Evolutionary conservation across 148 eudicot species (phyloP), one percentile per base, ranked within the genome.

Genomic region (Silene conica): DNA sequence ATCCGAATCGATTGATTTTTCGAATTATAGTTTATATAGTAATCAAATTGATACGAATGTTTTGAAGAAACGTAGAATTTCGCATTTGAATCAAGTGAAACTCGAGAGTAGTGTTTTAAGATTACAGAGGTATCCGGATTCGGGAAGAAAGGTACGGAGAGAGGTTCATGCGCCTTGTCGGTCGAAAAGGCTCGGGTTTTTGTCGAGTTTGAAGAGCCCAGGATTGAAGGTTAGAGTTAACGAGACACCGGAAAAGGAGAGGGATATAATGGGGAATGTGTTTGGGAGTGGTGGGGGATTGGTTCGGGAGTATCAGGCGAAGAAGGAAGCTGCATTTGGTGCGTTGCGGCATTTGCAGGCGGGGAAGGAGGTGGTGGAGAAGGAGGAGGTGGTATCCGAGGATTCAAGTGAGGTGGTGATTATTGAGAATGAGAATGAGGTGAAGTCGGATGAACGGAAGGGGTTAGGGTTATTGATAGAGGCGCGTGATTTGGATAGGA

Each of bases 91-190:
- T 56, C 63, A 26, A 19, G 59, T 16, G 61, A 70, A 72, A 18
- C 80, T 73, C 0, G 76, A 69, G 55, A 84, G 83, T 45, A 62
- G 72, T n/a, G 80, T 58, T 73, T 79, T 86, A 1, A 82, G 87
- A 58, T 43, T 87, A 8, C 43, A 9, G 58, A 60, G 10, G 77
- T 94, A 94, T 69, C 96, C 98, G 0, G 81, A 79, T n/a, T 69
- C 75, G n/a, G 76, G 69, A n/a, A 41, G 61, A 21, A 80, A 22
- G 74, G 56, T 88, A 12, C 64, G 43, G 70, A 81, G 96, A 70
- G 83, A 81, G 74, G 85, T 90, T 63, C 98, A 90, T 63, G 98
- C 92, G 55, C 98, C 98, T 67, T 79, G 82, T 69, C 78, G 85
- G 22, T 31, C 48, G 34, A 38, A 25, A 0, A 83, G 62, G 15